phyloP scores from a whole-genome alignment of 139 green algal genomes.

The Picochlorum costavermella region DNA sequence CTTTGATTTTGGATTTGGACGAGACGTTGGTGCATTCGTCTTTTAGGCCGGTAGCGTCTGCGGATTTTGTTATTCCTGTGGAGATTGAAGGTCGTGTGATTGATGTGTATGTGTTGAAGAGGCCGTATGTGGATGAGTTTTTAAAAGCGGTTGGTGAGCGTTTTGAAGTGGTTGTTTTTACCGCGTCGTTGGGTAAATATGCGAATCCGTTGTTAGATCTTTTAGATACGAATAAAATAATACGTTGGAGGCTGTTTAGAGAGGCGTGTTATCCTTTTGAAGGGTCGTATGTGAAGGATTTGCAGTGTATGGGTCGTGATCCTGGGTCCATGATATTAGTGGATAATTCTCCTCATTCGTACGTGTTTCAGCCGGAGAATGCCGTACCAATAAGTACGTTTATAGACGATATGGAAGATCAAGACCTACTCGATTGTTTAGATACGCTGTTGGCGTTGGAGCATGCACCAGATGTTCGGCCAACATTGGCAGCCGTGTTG shows the following conservation, averaged over 20 bases:
- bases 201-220: slow-evolving; percentile 86
- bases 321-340: slow-evolving; percentile 83
- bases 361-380: slow-evolving; percentile 95
- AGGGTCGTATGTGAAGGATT: slow-evolving; percentile 86
- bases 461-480: slow-evolving; percentile 55
- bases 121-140: slow-evolving; percentile 90
- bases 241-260: slow-evolving; percentile 87
- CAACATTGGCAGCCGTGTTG: slow-evolving; percentile 29
- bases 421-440: slow-evolving; percentile 75
- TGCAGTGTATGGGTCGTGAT: slow-evolving; percentile 74
- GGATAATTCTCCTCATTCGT: slow-evolving; percentile 95
- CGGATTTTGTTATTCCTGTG: slow-evolving; percentile 91
- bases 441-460: slow-evolving; percentile 63
- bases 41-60: slow-evolving; percentile 81
- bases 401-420: slow-evolving; percentile 87
- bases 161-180: slow-evolving; percentile 92
- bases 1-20: slow-evolving; percentile 90
- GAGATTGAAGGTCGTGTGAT: slow-evolving; percentile 74
- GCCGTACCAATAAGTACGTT: slow-evolving; percentile 86
- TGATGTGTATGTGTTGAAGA: slow-evolving; percentile 93
- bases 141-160: slow-evolving; percentile 48
- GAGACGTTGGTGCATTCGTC: slow-evolving; percentile 97
- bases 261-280: slow-evolving; percentile 85
- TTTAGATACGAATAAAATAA: slow-evolving; percentile 64
- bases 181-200: slow-evolving; percentile 80